Base-by-base conservation (phyloP, 1,139 yeast genomes). In the Hyphopichia fennica region DNA sequence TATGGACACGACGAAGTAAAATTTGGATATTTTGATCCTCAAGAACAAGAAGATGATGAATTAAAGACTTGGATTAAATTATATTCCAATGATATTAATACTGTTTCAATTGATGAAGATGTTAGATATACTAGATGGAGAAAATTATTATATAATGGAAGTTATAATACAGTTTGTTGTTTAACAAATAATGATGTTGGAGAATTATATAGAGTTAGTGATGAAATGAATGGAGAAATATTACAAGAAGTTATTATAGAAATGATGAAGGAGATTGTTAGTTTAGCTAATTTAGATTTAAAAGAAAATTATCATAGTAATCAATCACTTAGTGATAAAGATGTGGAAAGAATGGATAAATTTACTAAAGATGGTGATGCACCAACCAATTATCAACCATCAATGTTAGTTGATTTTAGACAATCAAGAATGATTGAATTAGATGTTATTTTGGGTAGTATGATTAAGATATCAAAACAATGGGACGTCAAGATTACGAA, bases 351-450 rank as follows among this genome's bases (percentile, higher is more conserved):
- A 13, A 53, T 60, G 48, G 35, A 56, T 7, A 44, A 44, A 8
- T 45, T 45, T 8, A 55, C 63, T 7, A 50, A 45, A 28, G 42
- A 41, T 10, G 42, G 45, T 20, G 61, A 62, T 44, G 65, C 55
- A 8, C 49, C 48, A 3, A 47, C 47, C 23, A 47, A 56, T 33
- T 63, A 60, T 43, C 56, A 51, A 38, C 72, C 72, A 2, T 65
- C 70, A 10, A 67, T 67, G 73, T 55, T 65, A 45, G 70, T 67
- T 9, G 73, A 67, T 45, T 52, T 53, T 10, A 49, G 65, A 37
- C 57, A 64, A 29, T 50, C 53, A 8, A 58, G 68, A 38, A 54
- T 53, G 31, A 60, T 65, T 40, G 73, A 67, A 44, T 53, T 65
- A 38, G 71, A 67, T 39, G 56, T 58, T 32, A 62, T 63, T 29